These are phyloP conservation scores for Podila clonocystis DNA, from an alignment of 192 early-diverging fungal genomes.

Conservation along the genomic window DNA sequence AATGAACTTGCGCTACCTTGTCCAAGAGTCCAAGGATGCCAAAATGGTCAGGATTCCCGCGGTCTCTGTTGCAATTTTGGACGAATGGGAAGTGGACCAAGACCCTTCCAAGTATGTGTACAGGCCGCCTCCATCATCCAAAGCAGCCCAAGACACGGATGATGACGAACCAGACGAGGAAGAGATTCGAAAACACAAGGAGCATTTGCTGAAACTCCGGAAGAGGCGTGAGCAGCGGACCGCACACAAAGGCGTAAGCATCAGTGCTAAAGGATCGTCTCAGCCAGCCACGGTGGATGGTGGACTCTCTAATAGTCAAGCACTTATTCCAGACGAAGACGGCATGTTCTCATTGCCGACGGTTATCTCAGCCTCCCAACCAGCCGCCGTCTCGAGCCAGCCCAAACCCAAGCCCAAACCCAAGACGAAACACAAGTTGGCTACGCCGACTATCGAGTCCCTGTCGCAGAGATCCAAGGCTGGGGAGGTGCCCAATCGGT, in stretches of 20 bases:
- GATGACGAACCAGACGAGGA: not conserved
- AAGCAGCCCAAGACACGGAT: not conserved
- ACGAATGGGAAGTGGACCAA: not conserved
- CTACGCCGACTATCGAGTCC: no score
- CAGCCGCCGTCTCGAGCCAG: not conserved
- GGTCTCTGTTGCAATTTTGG: not conserved
- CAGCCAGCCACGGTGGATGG: not conserved
- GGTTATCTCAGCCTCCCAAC: not conserved
- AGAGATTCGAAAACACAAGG: not conserved
- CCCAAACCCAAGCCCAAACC: not conserved
- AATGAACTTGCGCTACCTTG: not conserved
- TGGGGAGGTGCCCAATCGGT: not conserved
- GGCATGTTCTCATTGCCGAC: conserved; percentile 1
- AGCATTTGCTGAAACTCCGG: not conserved
- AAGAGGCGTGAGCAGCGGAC: not conserved
- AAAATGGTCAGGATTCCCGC: not conserved
- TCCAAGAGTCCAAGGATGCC: not conserved
- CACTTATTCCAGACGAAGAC: not conserved
- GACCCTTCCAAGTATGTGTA: not conserved
- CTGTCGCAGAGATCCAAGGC: not conserved
- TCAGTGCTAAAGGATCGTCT: not conserved
- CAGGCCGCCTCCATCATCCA: not conserved
- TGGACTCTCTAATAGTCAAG: not conserved
- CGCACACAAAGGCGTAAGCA: not conserved
- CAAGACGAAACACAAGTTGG: not conserved